Evolutionary conservation across 805 yeast species (phyloP), one percentile per base, ranked within the genome.

Genomic region (Yarrowia porcina): DNA sequence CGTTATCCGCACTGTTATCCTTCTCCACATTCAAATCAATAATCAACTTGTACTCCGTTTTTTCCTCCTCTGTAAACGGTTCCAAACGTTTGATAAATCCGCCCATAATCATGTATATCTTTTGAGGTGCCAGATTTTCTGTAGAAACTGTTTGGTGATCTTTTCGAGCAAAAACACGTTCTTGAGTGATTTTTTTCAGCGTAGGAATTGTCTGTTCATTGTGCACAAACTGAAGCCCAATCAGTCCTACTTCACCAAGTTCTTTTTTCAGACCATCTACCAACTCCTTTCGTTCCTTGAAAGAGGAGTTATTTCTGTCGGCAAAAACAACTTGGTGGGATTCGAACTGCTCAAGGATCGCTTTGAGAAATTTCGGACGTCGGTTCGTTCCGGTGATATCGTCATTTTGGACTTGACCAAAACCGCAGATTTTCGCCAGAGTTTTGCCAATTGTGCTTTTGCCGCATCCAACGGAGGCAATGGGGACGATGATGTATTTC

Each of bases 381-480:
- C 45, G 30, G 35, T 60, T 61, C 2, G 44, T 38, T 15, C 65
- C 64, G 8, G 59, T 64, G 35, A 52, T 63, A 27, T 89, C 83
- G 74, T 93, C 98, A 74, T 90, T 94, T 72, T 90, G 97, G 9
- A 89, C 78, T 67, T 86, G 88, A 0, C 82, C 86, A 87, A 96
- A 87, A 0, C 86, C 85, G 61, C 77, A 85, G 9, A 92, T 71
- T 9, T 78, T 69, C 0, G 69, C 66, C 47, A 94, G 75, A 0
- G 92, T 84, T 35, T 82, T 71, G 7, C 89, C 83, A 0, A 89
- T 82, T 0, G 97, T 90, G 0, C 97, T 90, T 71, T 94, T 94
- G 11, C 99, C 99, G 73, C 97, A 90, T 0, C 98, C 98, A 54
- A 93, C 82, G 0, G 96, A 90, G 0, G 97, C 92, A 4, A 92